Percentiles rank a stretch among this genome's conserved stretches.
Conservation (phyloP, 805 yeast genomes). For the Debaryomyces maramus region DNA sequence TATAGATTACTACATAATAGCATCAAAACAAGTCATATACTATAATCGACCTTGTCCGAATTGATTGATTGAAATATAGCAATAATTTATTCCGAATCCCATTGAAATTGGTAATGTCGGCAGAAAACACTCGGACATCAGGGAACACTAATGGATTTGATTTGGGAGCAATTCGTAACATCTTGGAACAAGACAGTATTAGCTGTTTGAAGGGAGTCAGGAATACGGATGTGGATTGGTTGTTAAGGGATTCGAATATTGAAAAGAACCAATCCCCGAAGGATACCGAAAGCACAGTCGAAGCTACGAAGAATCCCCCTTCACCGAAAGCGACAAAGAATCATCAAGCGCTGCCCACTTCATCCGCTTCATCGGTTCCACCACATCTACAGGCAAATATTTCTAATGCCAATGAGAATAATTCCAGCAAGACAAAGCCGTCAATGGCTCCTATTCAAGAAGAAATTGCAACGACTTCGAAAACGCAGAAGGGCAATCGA, state of each 20-base stretch:
- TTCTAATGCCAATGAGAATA: conserved; percentile 34
- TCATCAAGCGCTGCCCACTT: neutral
- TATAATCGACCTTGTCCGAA: too few species aligned
- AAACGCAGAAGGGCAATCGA: neutral
- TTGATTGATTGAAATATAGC: too few species aligned
- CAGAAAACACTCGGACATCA: conserved; percentile 3
- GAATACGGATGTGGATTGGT: conserved; percentile 52
- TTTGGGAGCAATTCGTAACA: conserved; percentile 20
- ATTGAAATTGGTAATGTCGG: too few species aligned
- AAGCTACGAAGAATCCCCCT: neutral
- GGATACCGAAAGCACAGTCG: neutral
- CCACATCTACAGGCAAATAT: conserved; percentile 25
- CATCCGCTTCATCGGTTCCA: conserved; percentile 10
- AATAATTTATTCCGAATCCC: too few species aligned
- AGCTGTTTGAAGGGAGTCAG: conserved; percentile 31
- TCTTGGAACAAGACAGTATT: conserved; percentile 22
- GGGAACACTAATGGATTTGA: conserved; percentile 9
- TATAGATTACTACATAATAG: too few species aligned
- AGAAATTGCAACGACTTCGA: conserved; percentile 7
- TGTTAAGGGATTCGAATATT: conserved; percentile 39
- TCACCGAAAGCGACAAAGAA: conserved; percentile 1
- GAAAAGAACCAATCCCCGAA: neutral
- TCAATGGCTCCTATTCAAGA: conserved; percentile 30
- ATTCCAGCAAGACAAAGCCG: conserved; percentile 32
- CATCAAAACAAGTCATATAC: too few species aligned